Percentiles rank a stretch among this genome's conserved stretches.
Evolutionary conservation across 768 basidiomycete species (phyloP).

Genomic region (Hydnomerulius pinastri): DNA sequence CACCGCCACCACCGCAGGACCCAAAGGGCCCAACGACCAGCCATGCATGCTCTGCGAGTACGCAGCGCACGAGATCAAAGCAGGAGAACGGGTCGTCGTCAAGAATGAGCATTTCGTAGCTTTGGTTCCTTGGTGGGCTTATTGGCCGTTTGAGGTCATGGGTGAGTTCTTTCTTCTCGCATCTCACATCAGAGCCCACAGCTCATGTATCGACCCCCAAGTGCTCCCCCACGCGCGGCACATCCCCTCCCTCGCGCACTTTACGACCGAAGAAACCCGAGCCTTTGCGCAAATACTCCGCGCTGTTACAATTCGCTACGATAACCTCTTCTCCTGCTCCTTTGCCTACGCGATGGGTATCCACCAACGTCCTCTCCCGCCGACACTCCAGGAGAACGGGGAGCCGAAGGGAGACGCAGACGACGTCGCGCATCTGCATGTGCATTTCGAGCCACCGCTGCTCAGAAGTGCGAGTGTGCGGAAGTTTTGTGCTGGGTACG

Average conservation of each 20-base stretch:
- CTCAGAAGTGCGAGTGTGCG: slow-evolving; percentile 78
- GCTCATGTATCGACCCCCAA: slow-evolving; percentile 34
- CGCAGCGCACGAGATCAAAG: slow-evolving; percentile 60
- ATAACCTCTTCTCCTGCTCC: slow-evolving; percentile 80
- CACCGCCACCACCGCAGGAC: slow-evolving; percentile 42
- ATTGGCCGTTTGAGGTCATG: slow-evolving; percentile 89
- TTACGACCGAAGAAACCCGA: slow-evolving; percentile 59
- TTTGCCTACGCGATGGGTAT: slow-evolving; percentile 96
- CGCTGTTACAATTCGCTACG: slow-evolving; percentile 64
- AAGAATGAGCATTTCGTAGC: slow-evolving; percentile 79
- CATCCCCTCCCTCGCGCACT: slow-evolving; percentile 65
- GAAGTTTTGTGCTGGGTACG: slow-evolving; percentile 90
- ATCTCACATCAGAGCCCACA: slow-evolving; percentile 2
- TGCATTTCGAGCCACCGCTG: slow-evolving; percentile 87
- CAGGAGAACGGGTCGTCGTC: slow-evolving; percentile 63
- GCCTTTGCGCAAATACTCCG: slow-evolving; percentile 72
- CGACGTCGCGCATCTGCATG: slow-evolving; percentile 76
- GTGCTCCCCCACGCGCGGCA: slow-evolving; percentile 81
- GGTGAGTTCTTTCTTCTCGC: slow-evolving; percentile 37
- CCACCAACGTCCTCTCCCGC: slow-evolving; percentile 76
- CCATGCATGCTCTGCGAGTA: slow-evolving; percentile 84
- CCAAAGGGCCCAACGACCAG: slow-evolving; percentile 54
- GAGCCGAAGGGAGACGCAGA: slow-evolving; percentile 39
- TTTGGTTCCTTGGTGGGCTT: slow-evolving; percentile 93
- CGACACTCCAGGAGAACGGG: slow-evolving; percentile 29